Conservation (phyloP, 768 basidiomycete genomes). For the Imleria badia region DNA sequence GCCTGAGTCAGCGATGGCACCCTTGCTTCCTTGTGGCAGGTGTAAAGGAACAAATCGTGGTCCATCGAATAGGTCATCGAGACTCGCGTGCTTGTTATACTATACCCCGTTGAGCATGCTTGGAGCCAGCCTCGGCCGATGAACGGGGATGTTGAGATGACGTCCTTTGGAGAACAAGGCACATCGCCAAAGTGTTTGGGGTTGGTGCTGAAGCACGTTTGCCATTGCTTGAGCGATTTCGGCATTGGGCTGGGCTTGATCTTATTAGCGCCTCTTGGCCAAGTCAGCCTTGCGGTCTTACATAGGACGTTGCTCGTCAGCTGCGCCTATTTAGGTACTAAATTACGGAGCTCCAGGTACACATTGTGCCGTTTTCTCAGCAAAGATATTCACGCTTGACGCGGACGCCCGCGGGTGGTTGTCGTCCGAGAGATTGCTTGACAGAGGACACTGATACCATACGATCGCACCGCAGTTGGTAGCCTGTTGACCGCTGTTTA, state of each 20-base stretch:
- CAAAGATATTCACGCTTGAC: not conserved
- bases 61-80: too few relatives aligned
- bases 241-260: too few relatives aligned
- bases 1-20: too few relatives aligned
- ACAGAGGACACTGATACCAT: not conserved
- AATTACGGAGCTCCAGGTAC: not conserved
- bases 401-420: not conserved
- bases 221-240: too few relatives aligned
- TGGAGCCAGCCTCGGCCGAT: too few relatives aligned
- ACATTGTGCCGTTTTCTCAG: constrained; percentile 1
- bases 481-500: constrained; percentile 25
- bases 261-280: too few relatives aligned
- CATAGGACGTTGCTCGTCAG: not conserved
- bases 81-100: too few relatives aligned
- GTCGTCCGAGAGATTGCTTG: too few relatives aligned
- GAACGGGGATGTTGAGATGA: not conserved
- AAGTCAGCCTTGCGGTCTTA: not conserved
- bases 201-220: too few relatives aligned
- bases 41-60: too few relatives aligned
- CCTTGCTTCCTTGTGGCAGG: too few relatives aligned
- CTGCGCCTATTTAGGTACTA: not conserved
- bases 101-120: too few relatives aligned
- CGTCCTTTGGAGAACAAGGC: not conserved
- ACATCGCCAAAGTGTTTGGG: not conserved
- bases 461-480: constrained; percentile 7